Evolutionary conservation across 768 basidiomycete genomes (phyloP), one percentile per base, ranked within the genome.

Genomic region (Boletus rex-veris): DNA sequence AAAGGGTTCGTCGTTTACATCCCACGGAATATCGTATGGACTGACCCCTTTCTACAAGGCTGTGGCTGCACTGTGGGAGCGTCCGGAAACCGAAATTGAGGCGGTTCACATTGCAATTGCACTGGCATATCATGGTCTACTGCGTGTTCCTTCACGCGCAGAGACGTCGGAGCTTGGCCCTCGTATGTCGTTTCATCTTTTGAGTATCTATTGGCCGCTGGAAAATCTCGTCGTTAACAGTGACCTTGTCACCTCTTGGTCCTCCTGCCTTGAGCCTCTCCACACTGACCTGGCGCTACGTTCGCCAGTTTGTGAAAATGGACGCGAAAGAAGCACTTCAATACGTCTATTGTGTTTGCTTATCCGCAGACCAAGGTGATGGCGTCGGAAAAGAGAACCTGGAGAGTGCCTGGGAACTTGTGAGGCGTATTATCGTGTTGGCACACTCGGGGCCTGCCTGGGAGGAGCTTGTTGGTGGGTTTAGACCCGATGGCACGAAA

Each of bases 401-500:
- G 37, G 85, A 90, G 65, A 80, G 72, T 33, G 84, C 90, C 3
- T 91, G 90, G 87, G 88, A 91, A 44, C 80, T 90, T 21, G 83
- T 83, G 1, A 75, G 90, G 43, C 78, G 88, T 40, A 87, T 91
- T 56, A 86, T 93, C 61, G 86, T 91, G 2, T 73, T 87, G 39
- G 85, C 87, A 7, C 90, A 90, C 63, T 78, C 82, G 4, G 88
- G 88, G 1, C 83, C 86, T 7, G 87, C 80, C 15, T 98, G 95
- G 91, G 90, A 94, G 45, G 90, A 92, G 68, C 82, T 99, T 16
- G 87, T 98, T 3, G 96, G 96, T n/a, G 92, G 91, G 10, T 90
- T 96, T 64, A 79, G 90, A 57, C 75, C 84, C 6, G 95, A 99
- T 60, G 94, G 94, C 5, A 85, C 90, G n/a, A 80, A 84, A 76